Conservation (phyloP, 2,329 filamentous ascomycete genomes). For the Colletotrichum sp. region DNA sequence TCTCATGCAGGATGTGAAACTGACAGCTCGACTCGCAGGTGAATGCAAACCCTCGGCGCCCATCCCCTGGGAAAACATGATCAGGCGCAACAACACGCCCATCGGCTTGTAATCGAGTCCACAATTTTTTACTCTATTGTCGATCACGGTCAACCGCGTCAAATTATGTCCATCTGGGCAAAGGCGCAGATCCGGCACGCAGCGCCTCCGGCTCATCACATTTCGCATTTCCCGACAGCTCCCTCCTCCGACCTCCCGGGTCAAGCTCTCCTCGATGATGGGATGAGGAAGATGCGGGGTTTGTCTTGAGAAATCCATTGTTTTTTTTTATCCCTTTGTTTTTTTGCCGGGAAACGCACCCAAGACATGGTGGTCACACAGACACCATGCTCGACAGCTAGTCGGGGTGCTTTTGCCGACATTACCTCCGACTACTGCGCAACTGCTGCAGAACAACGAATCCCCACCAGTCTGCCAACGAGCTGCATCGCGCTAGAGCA, state of each 20-base stretch:
- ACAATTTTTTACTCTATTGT: not conserved
- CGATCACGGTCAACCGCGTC: not conserved
- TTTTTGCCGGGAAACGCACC: not conserved
- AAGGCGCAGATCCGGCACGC: not conserved
- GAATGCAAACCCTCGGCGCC: slow-evolving; percentile 41
- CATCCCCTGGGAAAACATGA: slow-evolving; percentile 40
- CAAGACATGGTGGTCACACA: not conserved
- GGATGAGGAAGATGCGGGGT: not conserved
- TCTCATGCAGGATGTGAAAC: not conserved
- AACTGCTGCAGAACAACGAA: not conserved
- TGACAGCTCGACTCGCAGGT: slow-evolving; percentile 26
- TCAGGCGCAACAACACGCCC: slow-evolving; percentile 36
- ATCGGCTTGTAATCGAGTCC: slow-evolving; percentile 7
- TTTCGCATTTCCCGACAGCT: not conserved
- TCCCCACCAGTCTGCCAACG: not conserved
- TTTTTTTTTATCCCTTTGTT: not conserved
- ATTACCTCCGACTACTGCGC: not conserved
- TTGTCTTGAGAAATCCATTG: not conserved
- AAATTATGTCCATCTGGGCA: not conserved
- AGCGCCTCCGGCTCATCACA: not conserved
- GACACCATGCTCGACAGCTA: not conserved
- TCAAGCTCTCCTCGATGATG: not conserved
- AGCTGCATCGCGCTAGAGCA: slow-evolving; percentile 1
- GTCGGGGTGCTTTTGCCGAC: not conserved
- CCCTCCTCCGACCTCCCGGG: not conserved